These are phyloP conservation scores for Parachaetomium inaequale DNA, from an alignment of 495 filamentous ascomycete genomes.

Conservation along the genomic window DNA sequence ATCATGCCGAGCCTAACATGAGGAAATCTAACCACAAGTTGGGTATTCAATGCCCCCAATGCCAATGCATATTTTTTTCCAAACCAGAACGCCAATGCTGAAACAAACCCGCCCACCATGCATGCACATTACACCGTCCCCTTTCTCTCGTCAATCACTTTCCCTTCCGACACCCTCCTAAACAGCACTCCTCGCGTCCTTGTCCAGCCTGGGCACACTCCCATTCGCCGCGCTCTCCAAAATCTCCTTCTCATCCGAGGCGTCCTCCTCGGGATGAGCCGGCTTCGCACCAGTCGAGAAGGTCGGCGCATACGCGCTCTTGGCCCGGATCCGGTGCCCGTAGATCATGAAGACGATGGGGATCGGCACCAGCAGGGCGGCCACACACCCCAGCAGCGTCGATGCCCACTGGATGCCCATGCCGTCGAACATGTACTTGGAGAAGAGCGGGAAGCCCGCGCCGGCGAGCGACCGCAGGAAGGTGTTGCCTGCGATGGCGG, in stretches of 20 bases:
- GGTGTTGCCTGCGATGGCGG: slow-evolving; percentile 85
- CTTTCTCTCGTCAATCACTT: background rate
- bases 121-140: background rate
- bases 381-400: slow-evolving; percentile 73
- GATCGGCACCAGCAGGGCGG: slow-evolving; percentile 65
- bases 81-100: slow-evolving; percentile 6
- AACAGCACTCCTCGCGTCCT: slow-evolving; percentile 12
- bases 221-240: slow-evolving; percentile 6
- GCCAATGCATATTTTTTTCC: background rate
- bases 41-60: background rate
- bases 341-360: slow-evolving; percentile 64
- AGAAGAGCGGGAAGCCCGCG: slow-evolving; percentile 79
- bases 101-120: background rate
- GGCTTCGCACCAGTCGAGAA: slow-evolving; percentile 2
- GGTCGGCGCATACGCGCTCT: slow-evolving; percentile 66
- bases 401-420: slow-evolving; percentile 75
- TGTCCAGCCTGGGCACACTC: slow-evolving; percentile 5
- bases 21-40: background rate
- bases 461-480: slow-evolving; percentile 76
- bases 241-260: slow-evolving; percentile 8
- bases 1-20: background rate
- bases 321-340: slow-evolving; percentile 60
- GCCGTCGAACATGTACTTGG: slow-evolving; percentile 71
- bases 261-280: background rate
- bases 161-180: background rate